Conservation (phyloP, 805 yeast species). For the Candida sithepensis region DNA sequence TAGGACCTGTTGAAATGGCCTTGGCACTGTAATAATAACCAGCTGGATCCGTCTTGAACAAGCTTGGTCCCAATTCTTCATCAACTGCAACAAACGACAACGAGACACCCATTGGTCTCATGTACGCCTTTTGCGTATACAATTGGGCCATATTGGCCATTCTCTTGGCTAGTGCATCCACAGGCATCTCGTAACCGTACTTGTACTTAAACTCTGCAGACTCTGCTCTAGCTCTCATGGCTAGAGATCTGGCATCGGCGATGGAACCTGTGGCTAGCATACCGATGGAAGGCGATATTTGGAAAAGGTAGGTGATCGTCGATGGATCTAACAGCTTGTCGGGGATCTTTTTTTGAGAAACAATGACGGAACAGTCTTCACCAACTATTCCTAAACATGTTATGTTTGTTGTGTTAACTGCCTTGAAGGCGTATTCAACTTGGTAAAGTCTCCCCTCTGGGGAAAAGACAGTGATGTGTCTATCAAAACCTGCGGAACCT, state of each 20-base stretch:
- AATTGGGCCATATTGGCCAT: conserved; percentile 95
- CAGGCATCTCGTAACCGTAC: conserved; percentile 96
- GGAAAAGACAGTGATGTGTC: conserved; percentile 97
- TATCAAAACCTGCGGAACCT: conserved; percentile 93
- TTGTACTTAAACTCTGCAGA: conserved; percentile 92
- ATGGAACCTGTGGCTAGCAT: conserved; percentile 92
- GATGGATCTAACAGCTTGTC: conserved; percentile 87
- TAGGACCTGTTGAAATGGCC: conserved; percentile 95
- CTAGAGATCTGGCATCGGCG: conserved; percentile 92
- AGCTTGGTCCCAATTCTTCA: conserved; percentile 84
- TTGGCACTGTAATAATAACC: conserved; percentile 89
- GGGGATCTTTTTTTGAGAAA: conserved; percentile 94
- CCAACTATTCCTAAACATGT: conserved; percentile 89
- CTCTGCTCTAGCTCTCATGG: conserved; percentile 88
- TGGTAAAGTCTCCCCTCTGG: conserved; percentile 98
- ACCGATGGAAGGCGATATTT: conserved; percentile 77
- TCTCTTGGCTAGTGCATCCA: conserved; percentile 86
- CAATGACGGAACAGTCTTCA: conserved; percentile 77
- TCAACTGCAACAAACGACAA: conserved; percentile 84
- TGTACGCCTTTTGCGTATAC: conserved; percentile 95
- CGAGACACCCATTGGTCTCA: conserved; percentile 97
- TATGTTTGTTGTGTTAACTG: conserved; percentile 87
- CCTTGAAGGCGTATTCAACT: conserved; percentile 97
- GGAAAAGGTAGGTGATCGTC: conserved; percentile 84
- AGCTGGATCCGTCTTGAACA: conserved; percentile 95